Base-by-base conservation (phyloP, 1,139 yeast species). In the Yamadazyma spencermartinsiae region DNA sequence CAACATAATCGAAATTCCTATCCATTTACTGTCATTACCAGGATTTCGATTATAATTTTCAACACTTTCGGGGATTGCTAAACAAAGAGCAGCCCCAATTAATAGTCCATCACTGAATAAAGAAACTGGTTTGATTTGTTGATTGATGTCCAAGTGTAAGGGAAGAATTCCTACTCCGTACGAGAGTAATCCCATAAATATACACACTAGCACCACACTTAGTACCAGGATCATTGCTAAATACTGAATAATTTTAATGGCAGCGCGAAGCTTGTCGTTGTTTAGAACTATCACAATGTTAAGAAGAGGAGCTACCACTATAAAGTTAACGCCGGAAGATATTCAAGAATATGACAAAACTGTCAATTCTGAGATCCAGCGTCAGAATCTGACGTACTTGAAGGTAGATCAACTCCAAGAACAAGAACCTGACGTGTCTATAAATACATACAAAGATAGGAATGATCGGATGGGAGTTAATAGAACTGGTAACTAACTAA, bases 51-150 rank as follows among this genome's bases (percentile, higher is more conserved):
- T 67, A 37, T 77, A 54, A 3, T 73, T 69, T 46, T 74, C 79
- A 25, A 79, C 65, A 4, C 89, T 89, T 56, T 84, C 92, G 0
- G 92, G 92, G 14, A 84, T 69, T 17, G 83, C 79, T 16, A 84
- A 68, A n/a, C 79, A 68, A 38, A 82, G 56, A 1, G 86, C 72
- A 0, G 89, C 78, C 3, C 88, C 82, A 4, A 82, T 63, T 35
- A 84, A 65, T 18, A 84, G 63, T 0, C 92, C 92, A 51, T 75
- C 71, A 42, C 86, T 80, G 38, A 81, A 62, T 10, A 74, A 60
- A 2, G 86, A 74, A 44, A 52, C 33, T 40, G 42, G 34, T 49
- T 55, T 37, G 51, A 41, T 27, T 42, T 51, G 29, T 41, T 37
- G 15, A 45, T 37, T 20, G 52, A 50, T 31, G 17, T 48, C 51